phyloP scores from a whole-genome alignment of 371 early-diverging fungal genomes.

The Mucor lusitanicus region DNA sequence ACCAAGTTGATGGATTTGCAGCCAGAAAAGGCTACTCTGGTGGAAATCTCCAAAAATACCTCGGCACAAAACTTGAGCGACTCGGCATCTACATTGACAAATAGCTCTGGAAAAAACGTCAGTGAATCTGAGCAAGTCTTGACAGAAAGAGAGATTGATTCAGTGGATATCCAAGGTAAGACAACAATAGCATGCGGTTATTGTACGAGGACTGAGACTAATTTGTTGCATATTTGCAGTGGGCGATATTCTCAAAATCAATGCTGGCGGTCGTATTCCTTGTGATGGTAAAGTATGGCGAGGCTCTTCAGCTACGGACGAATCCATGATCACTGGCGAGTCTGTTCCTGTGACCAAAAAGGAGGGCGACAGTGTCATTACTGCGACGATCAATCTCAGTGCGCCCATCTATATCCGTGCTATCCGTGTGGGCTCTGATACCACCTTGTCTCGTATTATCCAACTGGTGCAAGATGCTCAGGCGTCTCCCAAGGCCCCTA shows the following conservation, averaged over 20 bases:
- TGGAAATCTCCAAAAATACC: slow-evolving; percentile 13
- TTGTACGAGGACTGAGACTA: too few species aligned
- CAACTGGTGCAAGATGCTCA: slow-evolving; percentile 72
- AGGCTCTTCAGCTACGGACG: slow-evolving; percentile 67
- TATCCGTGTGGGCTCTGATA: slow-evolving; percentile 59
- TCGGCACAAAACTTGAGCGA: background rate
- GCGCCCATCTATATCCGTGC: slow-evolving; percentile 61
- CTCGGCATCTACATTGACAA: background rate
- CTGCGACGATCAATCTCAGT: slow-evolving; percentile 63
- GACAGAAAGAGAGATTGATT: slow-evolving; percentile 41
- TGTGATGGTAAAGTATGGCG: slow-evolving; percentile 71
- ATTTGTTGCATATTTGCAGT: slow-evolving; percentile 28
- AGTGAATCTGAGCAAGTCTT: slow-evolving; percentile 14
- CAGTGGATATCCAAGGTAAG: slow-evolving; percentile 53
- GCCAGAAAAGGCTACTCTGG: slow-evolving; percentile 63
- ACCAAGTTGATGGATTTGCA: slow-evolving; percentile 71
- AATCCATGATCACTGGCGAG: slow-evolving; percentile 87
- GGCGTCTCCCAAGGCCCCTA: slow-evolving; percentile 66
- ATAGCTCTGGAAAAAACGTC: background rate
- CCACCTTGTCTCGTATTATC: slow-evolving; percentile 66
- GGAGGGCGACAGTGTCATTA: slow-evolving; percentile 53
- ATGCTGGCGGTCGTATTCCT: slow-evolving; percentile 70
- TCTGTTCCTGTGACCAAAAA: slow-evolving; percentile 71
- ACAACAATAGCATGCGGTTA: too few species aligned
- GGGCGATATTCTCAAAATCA: slow-evolving; percentile 64